Conservation (phyloP, 73 alveolate genomes). For the Paramecium caudatum region DNA sequence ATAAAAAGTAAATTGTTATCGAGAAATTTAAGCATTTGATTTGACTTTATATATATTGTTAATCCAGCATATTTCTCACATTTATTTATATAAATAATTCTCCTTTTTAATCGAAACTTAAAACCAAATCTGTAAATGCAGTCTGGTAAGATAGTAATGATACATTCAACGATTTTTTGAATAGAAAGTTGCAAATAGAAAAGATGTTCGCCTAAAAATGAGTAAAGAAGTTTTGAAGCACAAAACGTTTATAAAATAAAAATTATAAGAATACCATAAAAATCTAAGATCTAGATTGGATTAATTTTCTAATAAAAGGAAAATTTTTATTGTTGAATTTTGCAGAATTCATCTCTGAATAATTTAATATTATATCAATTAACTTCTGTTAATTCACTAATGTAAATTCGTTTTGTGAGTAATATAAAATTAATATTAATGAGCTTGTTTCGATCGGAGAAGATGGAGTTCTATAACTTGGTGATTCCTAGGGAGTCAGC, state of each 20-base stretch:
- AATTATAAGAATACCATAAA: background rate
- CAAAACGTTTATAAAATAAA: background rate
- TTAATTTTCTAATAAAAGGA: background rate
- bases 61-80: too few relatives aligned
- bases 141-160: background rate
- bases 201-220: background rate
- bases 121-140: too few relatives aligned
- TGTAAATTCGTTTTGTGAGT: slow-evolving; percentile 2
- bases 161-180: background rate
- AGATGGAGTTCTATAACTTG: slow-evolving; percentile 94
- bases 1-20: too few relatives aligned
- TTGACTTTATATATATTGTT: too few relatives aligned
- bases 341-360: too few relatives aligned
- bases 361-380: too few relatives aligned
- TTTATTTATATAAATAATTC: slow-evolving; percentile 66
- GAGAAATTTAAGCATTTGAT: too few relatives aligned
- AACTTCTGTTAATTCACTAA: slow-evolving; percentile 41
- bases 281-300: background rate
- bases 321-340: too few relatives aligned
- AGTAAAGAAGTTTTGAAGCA: background rate
- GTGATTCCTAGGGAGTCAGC: slow-evolving; percentile 95
- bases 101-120: slow-evolving; percentile 1
- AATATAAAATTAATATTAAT: slow-evolving; percentile 59
- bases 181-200: background rate
- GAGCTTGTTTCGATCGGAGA: slow-evolving; percentile 93